Percentiles rank a stretch among this genome's conserved stretches.
Evolutionary conservation across 2,329 filamentous ascomycete genomes (phyloP).

Genomic region (Ascomycota sp.): DNA sequence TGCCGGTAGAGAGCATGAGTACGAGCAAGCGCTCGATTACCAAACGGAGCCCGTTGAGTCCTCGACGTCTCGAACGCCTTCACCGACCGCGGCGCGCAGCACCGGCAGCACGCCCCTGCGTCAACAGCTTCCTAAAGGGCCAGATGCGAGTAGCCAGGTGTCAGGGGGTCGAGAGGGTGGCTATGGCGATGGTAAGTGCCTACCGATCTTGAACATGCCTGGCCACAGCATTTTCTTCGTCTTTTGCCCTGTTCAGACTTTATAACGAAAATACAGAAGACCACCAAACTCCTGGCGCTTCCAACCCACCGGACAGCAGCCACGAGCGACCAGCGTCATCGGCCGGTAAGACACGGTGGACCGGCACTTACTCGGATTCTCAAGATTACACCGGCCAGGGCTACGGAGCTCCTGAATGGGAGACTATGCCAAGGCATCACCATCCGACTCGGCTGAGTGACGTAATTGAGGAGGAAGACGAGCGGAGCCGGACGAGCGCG

Average conservation of each 20-base stretch:
- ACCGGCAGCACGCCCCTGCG: conserved; percentile 3
- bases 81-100: conserved; percentile 9
- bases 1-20: conserved; percentile 10
- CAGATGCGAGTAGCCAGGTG: conserved; percentile 4
- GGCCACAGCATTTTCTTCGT: conserved; percentile 30
- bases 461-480: conserved; percentile 69
- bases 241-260: conserved; percentile 14
- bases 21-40: conserved; percentile 9
- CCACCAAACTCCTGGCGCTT: conserved; percentile 30
- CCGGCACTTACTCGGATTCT: conserved; percentile 17
- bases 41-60: conserved; percentile 18
- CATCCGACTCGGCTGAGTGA: conserved; percentile 77
- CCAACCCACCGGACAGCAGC: conserved; percentile 15
- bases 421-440: conserved; percentile 54
- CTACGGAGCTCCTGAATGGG: conserved; percentile 50
- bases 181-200: conserved; percentile 51
- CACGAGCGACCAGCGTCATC: conserved; percentile 11
- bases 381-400: conserved; percentile 45
- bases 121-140: conserved; percentile 4
- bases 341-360: conserved; percentile 16
- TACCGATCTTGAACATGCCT: conserved; percentile 35
- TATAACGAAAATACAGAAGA: conserved; percentile 22
- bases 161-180: conserved; percentile 30
- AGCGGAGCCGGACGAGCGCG: conserved; percentile 52
- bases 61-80: conserved; percentile 18